Evolutionary conservation across 139 green algal species (phyloP).

Genomic region (Coelastrella sp.): DNA sequence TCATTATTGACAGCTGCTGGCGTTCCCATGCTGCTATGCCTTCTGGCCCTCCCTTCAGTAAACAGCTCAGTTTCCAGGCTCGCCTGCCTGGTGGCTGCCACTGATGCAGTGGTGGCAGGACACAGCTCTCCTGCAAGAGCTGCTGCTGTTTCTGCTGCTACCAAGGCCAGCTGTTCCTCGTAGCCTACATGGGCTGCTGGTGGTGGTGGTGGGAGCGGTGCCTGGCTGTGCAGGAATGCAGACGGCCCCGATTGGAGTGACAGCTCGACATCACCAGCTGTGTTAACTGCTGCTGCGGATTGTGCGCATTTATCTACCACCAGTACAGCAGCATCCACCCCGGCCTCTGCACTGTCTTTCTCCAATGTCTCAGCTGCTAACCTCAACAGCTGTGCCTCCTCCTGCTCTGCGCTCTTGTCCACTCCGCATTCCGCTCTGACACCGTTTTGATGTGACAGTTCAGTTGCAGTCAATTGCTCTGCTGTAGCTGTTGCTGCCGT

Average conservation of each 20-base stretch:
- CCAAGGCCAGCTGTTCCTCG: background rate
- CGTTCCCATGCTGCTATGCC: background rate
- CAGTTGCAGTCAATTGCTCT: background rate
- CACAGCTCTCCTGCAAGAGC: slow-evolving; percentile 29
- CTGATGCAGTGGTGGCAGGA: background rate
- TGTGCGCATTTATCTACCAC: background rate
- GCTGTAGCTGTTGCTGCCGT: slow-evolving; percentile 8
- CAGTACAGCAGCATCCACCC: background rate
- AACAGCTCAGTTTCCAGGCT: background rate
- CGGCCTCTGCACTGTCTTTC: background rate
- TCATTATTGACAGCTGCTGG: background rate
- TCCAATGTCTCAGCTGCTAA: background rate
- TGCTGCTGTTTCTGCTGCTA: slow-evolving; percentile 9
- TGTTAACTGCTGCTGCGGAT: background rate
- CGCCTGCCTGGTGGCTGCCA: slow-evolving; percentile 16
- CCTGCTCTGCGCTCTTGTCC: background rate
- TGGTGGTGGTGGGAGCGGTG: background rate
- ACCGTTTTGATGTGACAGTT: too few relatives aligned
- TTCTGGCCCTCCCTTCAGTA: background rate
- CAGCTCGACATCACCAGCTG: background rate
- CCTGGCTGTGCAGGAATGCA: background rate
- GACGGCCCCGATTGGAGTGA: background rate
- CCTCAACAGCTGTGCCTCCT: background rate
- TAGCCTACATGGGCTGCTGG: background rate
- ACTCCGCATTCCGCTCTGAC: too few relatives aligned